phyloP scores from a whole-genome alignment of 2,329 filamentous ascomycete genomes.

The Aspergillus flavus region DNA sequence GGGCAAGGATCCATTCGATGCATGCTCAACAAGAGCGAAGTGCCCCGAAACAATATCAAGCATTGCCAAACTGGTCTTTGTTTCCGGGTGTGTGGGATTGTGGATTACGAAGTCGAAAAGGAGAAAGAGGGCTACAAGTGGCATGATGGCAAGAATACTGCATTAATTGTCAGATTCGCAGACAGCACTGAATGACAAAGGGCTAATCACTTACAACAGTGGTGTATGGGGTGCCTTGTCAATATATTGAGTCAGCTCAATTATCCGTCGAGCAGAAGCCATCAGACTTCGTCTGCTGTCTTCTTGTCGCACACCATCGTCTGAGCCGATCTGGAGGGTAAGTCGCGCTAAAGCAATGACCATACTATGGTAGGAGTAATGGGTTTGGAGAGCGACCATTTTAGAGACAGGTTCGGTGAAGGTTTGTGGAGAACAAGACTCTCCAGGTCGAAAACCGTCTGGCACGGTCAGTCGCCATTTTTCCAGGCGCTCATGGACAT shows the following conservation, averaged over 20 bases:
- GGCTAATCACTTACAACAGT: not conserved
- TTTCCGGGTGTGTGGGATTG: slow-evolving; percentile 22
- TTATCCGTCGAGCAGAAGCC: not conserved
- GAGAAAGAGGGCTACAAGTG: slow-evolving; percentile 41
- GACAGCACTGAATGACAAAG: no score
- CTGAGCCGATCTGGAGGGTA: not conserved
- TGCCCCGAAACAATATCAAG: slow-evolving; percentile 36
- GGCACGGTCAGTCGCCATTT: not conserved
- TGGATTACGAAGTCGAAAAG: slow-evolving; percentile 46
- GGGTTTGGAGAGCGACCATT: not conserved
- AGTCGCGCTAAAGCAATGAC: not conserved
- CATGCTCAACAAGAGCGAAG: slow-evolving; percentile 46
- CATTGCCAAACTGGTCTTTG: slow-evolving; percentile 2
- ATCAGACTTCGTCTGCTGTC: not conserved
- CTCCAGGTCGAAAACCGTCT: not conserved
- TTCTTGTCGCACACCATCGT: not conserved
- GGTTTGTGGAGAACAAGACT: slow-evolving; percentile 14
- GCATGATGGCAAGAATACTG: slow-evolving; percentile 37
- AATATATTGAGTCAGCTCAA: slow-evolving; percentile 4
- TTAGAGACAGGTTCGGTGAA: not conserved
- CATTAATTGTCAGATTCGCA: not conserved
- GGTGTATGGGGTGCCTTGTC: not conserved
- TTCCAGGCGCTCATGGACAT: not conserved
- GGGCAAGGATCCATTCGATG: slow-evolving; percentile 40
- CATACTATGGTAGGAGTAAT: slow-evolving; percentile 1